These are phyloP conservation scores for Phytophthora podocarpi DNA, from an alignment of 352 stramenopile genomes.

Conservation along the genomic window DNA sequence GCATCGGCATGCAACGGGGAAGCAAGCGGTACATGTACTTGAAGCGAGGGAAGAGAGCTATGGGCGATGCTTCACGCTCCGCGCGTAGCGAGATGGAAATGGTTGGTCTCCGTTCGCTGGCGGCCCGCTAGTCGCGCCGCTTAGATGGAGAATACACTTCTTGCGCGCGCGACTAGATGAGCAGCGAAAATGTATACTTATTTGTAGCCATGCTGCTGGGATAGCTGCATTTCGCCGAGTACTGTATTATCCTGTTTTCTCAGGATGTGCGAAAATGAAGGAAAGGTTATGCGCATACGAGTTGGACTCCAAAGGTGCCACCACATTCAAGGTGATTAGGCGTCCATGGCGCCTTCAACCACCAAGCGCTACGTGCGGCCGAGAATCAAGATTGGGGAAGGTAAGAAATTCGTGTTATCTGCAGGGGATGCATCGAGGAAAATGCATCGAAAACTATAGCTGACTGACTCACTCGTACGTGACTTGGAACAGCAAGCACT, in stretches of 20 bases:
- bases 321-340: too few species aligned
- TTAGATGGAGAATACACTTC: slow-evolving; percentile 14
- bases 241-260: slow-evolving; percentile 1
- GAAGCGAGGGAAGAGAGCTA: slow-evolving; percentile 3
- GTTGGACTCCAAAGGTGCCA: too few species aligned
- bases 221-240: slow-evolving; percentile 2
- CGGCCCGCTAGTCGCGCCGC: slow-evolving; percentile 2
- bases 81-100: background rate
- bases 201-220: slow-evolving; percentile 11
- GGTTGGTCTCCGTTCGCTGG: background rate
- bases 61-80: background rate
- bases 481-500: slow-evolving; percentile 91
- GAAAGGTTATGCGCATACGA: background rate
- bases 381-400: too few species aligned
- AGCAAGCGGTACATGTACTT: background rate
- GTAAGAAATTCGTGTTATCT: too few species aligned
- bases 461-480: slow-evolving; percentile 50
- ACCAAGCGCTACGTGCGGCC: background rate
- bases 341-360: too few species aligned
- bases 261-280: background rate
- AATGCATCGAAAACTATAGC: background rate
- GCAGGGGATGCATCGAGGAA: background rate
- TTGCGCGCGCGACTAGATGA: too few species aligned
- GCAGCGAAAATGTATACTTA: too few species aligned
- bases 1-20: background rate